Percentiles rank a stretch among this genome's conserved stretches.
phyloP scores from a whole-genome alignment of 306 rosid genomes.

The Dalbergia cultrata region DNA sequence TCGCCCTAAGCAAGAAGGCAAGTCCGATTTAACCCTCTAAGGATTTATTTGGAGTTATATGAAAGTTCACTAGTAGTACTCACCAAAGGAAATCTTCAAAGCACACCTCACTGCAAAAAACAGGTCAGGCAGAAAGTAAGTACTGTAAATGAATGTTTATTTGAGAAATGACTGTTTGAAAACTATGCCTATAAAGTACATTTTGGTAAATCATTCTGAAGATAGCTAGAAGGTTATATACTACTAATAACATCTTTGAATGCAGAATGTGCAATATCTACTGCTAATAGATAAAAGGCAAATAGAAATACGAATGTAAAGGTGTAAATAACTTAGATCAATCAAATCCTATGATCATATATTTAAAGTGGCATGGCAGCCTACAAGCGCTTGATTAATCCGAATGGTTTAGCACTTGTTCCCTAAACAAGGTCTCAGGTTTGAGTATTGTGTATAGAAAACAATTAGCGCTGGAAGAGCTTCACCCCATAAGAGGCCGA shows the following conservation, averaged over 20 bases:
- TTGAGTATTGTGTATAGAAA: no score
- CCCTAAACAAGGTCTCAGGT: no score
- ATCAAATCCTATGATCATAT: not conserved
- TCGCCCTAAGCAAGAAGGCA: constrained; percentile 74
- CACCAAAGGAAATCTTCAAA: constrained; percentile 98
- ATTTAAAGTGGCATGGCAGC: not conserved
- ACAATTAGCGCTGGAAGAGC: no score
- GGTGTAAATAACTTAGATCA: constrained; percentile 3
- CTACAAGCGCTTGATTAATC: not conserved
- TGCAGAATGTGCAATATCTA: not conserved
- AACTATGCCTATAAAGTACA: constrained; percentile 26
- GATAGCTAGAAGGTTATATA: constrained; percentile 25
- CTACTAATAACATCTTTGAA: not conserved
- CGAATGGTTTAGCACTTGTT: no score
- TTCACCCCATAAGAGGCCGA: no score
- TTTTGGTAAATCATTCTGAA: constrained; percentile 18
- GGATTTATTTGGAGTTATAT: constrained; percentile 27
- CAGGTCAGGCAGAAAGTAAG: constrained; percentile 42
- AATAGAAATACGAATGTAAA: not conserved
- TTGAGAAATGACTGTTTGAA: constrained; percentile 30
- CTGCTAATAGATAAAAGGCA: not conserved
- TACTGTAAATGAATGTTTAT: constrained; percentile 26
- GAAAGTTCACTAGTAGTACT: constrained; percentile 47
- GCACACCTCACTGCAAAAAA: constrained; percentile 78
- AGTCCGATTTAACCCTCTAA: constrained; percentile 50